Conservation (phyloP, 768 basidiomycete species). For the Agaricus subrufescens region DNA sequence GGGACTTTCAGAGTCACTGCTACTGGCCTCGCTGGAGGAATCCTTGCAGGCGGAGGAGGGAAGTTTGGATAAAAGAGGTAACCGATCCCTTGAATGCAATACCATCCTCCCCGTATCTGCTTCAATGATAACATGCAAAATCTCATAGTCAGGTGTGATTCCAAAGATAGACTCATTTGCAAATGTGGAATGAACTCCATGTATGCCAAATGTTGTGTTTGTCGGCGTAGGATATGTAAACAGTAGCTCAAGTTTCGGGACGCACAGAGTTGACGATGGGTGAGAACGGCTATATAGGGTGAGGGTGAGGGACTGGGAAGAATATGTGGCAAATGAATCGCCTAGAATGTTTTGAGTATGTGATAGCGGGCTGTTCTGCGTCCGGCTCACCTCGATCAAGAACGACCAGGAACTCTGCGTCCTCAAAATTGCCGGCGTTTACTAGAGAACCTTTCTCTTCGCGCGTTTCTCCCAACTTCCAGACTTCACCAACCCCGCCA, state of each 20-base stretch:
- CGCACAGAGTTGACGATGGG: slow-evolving; percentile 32
- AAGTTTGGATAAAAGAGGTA: slow-evolving; percentile 48
- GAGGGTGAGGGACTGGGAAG: slow-evolving; percentile 53
- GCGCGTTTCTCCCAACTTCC: slow-evolving; percentile 48
- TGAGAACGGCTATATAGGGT: slow-evolving; percentile 43
- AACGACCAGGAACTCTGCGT: slow-evolving; percentile 66
- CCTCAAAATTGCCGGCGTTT: slow-evolving; percentile 46
- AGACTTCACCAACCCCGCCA: slow-evolving; percentile 57
- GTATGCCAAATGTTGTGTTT: not conserved
- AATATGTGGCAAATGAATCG: slow-evolving; percentile 30
- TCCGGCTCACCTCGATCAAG: slow-evolving; percentile 52
- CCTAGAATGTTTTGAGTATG: not conserved
- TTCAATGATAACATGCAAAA: slow-evolving; percentile 50
- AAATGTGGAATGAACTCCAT: not conserved
- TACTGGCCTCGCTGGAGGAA: not conserved
- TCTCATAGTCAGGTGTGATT: slow-evolving; percentile 54
- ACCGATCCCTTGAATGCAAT: slow-evolving; percentile 41
- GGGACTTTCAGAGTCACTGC: not conserved
- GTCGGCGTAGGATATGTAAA: slow-evolving; percentile 60
- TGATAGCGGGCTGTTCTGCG: too few relatives aligned
- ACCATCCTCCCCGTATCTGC: slow-evolving; percentile 30
- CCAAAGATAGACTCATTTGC: slow-evolving; percentile 58
- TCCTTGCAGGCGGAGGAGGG: not conserved
- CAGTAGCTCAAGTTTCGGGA: slow-evolving; percentile 53
- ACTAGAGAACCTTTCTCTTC: slow-evolving; percentile 31